Percentiles rank a stretch among this genome's conserved stretches.
These are phyloP conservation scores for Seminavis robusta DNA, from an alignment of 108 stramenopile genomes.

Conservation along the genomic window DNA sequence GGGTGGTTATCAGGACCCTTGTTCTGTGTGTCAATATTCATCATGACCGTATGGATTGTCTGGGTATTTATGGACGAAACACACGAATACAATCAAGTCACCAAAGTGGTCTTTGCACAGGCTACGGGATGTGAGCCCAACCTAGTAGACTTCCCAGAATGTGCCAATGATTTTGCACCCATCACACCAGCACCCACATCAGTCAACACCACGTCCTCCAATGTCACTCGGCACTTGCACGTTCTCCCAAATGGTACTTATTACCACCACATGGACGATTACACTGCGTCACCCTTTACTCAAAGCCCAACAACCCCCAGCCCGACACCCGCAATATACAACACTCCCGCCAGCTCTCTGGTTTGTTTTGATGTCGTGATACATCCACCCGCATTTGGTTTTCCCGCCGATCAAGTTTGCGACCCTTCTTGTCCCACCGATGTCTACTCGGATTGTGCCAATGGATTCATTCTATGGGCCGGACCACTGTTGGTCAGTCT, in stretches of 20 bases:
- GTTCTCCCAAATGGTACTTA: no score
- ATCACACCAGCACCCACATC: conserved; percentile 13
- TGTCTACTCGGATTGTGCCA: conserved; percentile 40
- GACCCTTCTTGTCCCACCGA: conserved; percentile 8
- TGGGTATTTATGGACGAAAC: conserved; percentile 24
- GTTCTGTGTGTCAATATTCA: no score
- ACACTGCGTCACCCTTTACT: no score
- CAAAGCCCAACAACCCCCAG: no score
- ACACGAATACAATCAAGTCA: conserved; percentile 43
- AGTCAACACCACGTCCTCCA: neutral
- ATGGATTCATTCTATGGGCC: conserved; percentile 49
- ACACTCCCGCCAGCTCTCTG: no score
- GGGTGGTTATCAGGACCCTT: conserved; percentile 45
- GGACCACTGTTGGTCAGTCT: conserved; percentile 42
- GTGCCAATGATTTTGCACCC: conserved; percentile 10
- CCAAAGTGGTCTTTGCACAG: conserved; percentile 29
- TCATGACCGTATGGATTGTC: conserved; percentile 21
- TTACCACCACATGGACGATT: no score
- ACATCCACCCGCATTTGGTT: no score
- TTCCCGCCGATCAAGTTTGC: conserved; percentile 8
- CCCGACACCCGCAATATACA: no score
- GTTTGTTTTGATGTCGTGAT: no score
- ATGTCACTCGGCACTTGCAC: no score
- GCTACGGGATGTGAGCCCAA: conserved; percentile 35
- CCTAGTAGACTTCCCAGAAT: conserved; percentile 32